Conservation (phyloP, 108 stramenopile genomes). For the Discostella stelligeroides region DNA sequence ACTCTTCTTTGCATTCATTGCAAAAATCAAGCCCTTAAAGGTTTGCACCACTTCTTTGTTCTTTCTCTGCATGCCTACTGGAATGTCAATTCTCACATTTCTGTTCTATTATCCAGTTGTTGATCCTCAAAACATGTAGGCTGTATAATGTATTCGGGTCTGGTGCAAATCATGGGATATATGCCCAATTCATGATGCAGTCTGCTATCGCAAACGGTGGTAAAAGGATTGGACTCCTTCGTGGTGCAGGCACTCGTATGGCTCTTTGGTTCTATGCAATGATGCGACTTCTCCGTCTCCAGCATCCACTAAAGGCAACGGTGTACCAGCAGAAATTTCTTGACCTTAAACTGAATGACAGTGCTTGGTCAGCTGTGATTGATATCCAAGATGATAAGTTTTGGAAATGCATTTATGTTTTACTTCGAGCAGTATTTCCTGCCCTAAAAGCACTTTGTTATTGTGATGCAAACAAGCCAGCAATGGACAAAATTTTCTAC, state of each 20-base stretch:
- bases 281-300: slow-evolving; percentile 12
- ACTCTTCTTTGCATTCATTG: slow-evolving; percentile 11
- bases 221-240: slow-evolving; percentile 8
- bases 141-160: no score
- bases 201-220: slow-evolving; percentile 11
- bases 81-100: no score
- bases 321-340: slow-evolving; percentile 10
- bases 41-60: no score
- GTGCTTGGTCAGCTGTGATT: no score
- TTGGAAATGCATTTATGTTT: no score
- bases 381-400: no score
- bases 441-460: no score
- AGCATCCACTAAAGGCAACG: slow-evolving; percentile 13
- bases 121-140: slow-evolving; percentile 8
- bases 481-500: slow-evolving; percentile 6
- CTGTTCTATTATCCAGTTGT: not conserved
- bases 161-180: not conserved
- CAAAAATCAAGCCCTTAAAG: slow-evolving; percentile 4
- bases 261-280: slow-evolving; percentile 32
- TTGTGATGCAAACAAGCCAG: no score
- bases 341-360: slow-evolving; percentile 1
- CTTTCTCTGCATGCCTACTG: no score
- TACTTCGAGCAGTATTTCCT: no score
- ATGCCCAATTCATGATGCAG: slow-evolving; percentile 18
- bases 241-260: slow-evolving; percentile 31